These are phyloP conservation scores for Drechslerella dactyloides DNA, from an alignment of 2,329 filamentous ascomycete species.

Conservation along the genomic window DNA sequence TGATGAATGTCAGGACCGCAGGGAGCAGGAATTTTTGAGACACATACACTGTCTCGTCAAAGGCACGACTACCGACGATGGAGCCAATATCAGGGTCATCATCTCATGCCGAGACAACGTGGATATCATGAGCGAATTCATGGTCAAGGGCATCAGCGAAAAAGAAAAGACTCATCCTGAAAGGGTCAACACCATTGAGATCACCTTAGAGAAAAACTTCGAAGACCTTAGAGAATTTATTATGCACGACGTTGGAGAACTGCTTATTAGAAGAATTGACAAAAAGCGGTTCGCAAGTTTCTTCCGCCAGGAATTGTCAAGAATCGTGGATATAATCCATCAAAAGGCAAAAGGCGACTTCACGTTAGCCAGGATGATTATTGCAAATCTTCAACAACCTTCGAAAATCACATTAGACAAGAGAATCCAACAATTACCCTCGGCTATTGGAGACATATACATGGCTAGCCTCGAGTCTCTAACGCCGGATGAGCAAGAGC, in stretches of 20 bases:
- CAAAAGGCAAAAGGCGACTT: slow-evolving; percentile 39
- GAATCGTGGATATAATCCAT: slow-evolving; percentile 31
- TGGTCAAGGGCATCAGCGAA: not conserved
- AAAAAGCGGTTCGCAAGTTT: not conserved
- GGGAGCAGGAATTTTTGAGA: slow-evolving; percentile 10
- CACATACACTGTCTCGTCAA: not conserved
- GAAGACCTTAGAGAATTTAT: slow-evolving; percentile 22
- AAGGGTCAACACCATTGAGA: slow-evolving; percentile 17
- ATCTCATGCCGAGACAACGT: slow-evolving; percentile 28
- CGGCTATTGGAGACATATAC: slow-evolving; percentile 40
- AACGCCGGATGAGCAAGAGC: slow-evolving; percentile 31
- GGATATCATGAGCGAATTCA: slow-evolving; percentile 15
- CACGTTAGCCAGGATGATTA: slow-evolving; percentile 33
- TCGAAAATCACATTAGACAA: slow-evolving; percentile 29
- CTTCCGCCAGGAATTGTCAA: slow-evolving; percentile 15
- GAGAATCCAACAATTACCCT: slow-evolving; percentile 18
- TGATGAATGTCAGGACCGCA: slow-evolving; percentile 34
- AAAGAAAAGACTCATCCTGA: not conserved
- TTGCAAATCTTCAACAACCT: slow-evolving; percentile 30
- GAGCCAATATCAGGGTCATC: slow-evolving; percentile 7
- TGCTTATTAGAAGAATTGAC: slow-evolving; percentile 19
- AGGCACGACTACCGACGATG: not conserved
- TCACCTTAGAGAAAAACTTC: slow-evolving; percentile 31
- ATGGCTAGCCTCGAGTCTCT: slow-evolving; percentile 31
- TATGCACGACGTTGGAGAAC: slow-evolving; percentile 6